These are phyloP conservation scores for Daldinia concentrica DNA, from an alignment of 495 filamentous ascomycete genomes.

Conservation along the genomic window DNA sequence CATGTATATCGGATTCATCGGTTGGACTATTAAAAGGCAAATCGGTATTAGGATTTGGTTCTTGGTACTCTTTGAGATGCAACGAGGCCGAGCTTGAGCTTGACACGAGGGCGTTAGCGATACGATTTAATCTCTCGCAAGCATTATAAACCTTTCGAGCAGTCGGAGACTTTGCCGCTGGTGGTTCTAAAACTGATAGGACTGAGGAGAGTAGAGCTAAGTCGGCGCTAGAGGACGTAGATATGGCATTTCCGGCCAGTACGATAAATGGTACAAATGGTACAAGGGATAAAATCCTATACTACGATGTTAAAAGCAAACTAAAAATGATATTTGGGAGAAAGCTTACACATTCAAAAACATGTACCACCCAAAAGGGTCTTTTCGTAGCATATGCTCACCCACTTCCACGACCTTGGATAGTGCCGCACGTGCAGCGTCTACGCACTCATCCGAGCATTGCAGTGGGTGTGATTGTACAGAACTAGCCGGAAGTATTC, in stretches of 20 bases:
- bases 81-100: constrained; percentile 8
- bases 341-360: constrained; percentile 36
- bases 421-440: constrained; percentile 64
- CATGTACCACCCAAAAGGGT: constrained; percentile 14
- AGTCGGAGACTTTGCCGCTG: constrained; percentile 11
- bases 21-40: neutral
- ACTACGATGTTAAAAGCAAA: neutral
- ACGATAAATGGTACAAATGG: constrained; percentile 76
- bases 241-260: constrained; percentile 72
- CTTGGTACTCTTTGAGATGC: neutral
- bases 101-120: constrained; percentile 35
- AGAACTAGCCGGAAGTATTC: constrained; percentile 60
- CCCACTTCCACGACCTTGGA: constrained; percentile 45
- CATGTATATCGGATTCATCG: neutral
- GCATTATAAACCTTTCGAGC: constrained; percentile 37
- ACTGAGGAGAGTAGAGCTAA: constrained; percentile 45
- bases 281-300: constrained; percentile 50
- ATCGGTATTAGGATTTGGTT: neutral
- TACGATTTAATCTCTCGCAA: constrained; percentile 32
- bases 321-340: neutral
- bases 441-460: constrained; percentile 63
- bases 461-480: constrained; percentile 37
- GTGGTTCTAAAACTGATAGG: constrained; percentile 20
- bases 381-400: constrained; percentile 4
- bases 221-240: constrained; percentile 57